These are phyloP conservation scores for Apocynum venetum DNA, from an alignment of 257 asterid genomes.

Conservation along the genomic window DNA sequence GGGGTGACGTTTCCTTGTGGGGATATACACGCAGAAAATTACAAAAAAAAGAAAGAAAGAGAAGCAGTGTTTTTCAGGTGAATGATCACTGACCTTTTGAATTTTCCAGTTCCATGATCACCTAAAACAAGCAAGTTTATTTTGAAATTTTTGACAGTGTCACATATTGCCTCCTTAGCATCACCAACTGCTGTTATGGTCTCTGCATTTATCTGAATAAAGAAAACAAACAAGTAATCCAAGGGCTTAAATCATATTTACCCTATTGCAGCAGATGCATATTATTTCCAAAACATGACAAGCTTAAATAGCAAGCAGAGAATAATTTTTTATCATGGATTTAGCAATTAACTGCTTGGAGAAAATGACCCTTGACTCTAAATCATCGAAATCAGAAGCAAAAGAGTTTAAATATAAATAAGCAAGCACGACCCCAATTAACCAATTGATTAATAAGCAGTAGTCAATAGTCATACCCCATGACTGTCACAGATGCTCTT, in stretches of 20 bases:
- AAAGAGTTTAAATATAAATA: neutral
- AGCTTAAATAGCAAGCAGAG: neutral
- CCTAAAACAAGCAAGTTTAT: slow-evolving; percentile 24
- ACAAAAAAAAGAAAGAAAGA: neutral
- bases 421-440: neutral
- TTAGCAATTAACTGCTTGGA: neutral
- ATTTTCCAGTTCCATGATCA: slow-evolving; percentile 11
- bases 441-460: neutral
- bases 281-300: neutral
- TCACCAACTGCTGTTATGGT: slow-evolving; percentile 10
- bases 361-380: neutral
- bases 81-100: slow-evolving; percentile 17
- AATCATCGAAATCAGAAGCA: neutral
- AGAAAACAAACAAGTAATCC: neutral
- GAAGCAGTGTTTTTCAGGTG: neutral
- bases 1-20: neutral
- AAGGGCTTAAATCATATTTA: neutral
- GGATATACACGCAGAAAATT: neutral
- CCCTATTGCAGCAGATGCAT: neutral
- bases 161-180: slow-evolving; percentile 22
- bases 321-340: neutral
- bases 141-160: slow-evolving; percentile 11
- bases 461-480: slow-evolving; percentile 11
- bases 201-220: slow-evolving; percentile 23
- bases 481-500: slow-evolving; percentile 22